These are phyloP conservation scores for Ascochyta clinopodiicola DNA, from an alignment of 2,329 filamentous ascomycete genomes.

Conservation along the genomic window DNA sequence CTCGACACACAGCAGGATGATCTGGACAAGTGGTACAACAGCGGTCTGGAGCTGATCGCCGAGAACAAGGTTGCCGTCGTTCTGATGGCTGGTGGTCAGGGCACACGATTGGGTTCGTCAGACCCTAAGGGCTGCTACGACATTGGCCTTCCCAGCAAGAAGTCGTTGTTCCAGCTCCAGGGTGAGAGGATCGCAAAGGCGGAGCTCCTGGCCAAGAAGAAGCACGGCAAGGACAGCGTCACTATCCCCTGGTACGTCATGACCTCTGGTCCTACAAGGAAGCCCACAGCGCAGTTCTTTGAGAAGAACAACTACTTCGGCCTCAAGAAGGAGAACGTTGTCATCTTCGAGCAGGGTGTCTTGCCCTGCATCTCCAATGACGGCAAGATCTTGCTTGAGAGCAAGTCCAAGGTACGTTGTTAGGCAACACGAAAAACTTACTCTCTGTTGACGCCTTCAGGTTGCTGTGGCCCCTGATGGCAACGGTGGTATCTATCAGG, in stretches of 20 bases:
- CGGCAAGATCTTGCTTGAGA: slow-evolving; percentile 93
- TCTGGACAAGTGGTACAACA: slow-evolving; percentile 82
- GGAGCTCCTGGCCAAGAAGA: slow-evolving; percentile 78
- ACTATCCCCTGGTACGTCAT: slow-evolving; percentile 98
- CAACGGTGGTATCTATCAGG: slow-evolving; percentile 96
- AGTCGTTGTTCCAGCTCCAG: slow-evolving; percentile 97
- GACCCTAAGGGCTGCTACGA: slow-evolving; percentile 98
- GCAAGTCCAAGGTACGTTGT: slow-evolving; percentile 73
- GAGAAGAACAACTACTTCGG: slow-evolving; percentile 90
- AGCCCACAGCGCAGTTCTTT: slow-evolving; percentile 93
- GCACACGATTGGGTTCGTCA: slow-evolving; percentile 90
- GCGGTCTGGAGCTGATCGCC: slow-evolving; percentile 69
- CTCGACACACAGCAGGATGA: slow-evolving; percentile 84
- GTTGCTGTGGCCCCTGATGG: slow-evolving; percentile 95
- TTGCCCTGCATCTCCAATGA: slow-evolving; percentile 97
- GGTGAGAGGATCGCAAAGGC: slow-evolving; percentile 90
- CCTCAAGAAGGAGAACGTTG: slow-evolving; percentile 80
- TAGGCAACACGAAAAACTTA: neutral
- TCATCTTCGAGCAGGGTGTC: slow-evolving; percentile 96
- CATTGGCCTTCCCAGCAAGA: slow-evolving; percentile 89
- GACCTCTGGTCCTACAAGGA: slow-evolving; percentile 93
- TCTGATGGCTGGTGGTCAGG: slow-evolving; percentile 96
- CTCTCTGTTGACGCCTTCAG: slow-evolving; percentile 44
- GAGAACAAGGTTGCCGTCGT: slow-evolving; percentile 81
- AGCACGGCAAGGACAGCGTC: slow-evolving; percentile 63